Evolutionary conservation across 768 basidiomycete genomes (phyloP).

Genomic region (Hygrocybe punicea): DNA sequence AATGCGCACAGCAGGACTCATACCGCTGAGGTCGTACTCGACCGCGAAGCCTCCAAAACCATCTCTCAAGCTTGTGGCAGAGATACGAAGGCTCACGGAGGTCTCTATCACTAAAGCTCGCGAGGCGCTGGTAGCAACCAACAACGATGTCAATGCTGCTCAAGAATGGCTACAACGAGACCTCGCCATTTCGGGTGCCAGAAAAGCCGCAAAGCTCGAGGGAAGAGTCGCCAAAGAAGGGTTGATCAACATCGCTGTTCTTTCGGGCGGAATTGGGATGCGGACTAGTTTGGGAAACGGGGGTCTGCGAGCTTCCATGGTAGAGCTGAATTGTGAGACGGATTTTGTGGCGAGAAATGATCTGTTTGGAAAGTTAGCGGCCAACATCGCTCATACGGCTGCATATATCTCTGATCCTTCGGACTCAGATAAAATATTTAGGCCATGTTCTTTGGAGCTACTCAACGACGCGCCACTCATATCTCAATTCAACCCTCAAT

Average conservation of each 20-base stretch:
- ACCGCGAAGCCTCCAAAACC: constrained; percentile 24
- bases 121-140: constrained; percentile 73
- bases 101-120: constrained; percentile 86
- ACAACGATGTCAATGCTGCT: constrained; percentile 72
- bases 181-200: constrained; percentile 62
- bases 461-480: constrained; percentile 67
- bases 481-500: constrained; percentile 33
- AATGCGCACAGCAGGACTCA: constrained; percentile 6
- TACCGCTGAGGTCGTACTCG: constrained; percentile 48
- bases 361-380: constrained; percentile 71
- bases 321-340: constrained; percentile 95
- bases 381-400: constrained; percentile 78
- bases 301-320: constrained; percentile 72
- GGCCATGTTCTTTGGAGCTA: constrained; percentile 48
- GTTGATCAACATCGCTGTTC: constrained; percentile 68
- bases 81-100: constrained; percentile 75
- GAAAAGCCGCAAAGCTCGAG: constrained; percentile 80
- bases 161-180: constrained; percentile 81
- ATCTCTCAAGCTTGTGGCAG: constrained; percentile 72
- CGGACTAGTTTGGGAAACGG: constrained; percentile 34
- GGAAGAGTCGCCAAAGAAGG: constrained; percentile 76
- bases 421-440: constrained; percentile 38
- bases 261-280: constrained; percentile 57
- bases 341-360: constrained; percentile 91
- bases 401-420: constrained; percentile 62